phyloP scores from a whole-genome alignment of 192 early-diverging fungal species.

The Haplosporangium gracile region DNA sequence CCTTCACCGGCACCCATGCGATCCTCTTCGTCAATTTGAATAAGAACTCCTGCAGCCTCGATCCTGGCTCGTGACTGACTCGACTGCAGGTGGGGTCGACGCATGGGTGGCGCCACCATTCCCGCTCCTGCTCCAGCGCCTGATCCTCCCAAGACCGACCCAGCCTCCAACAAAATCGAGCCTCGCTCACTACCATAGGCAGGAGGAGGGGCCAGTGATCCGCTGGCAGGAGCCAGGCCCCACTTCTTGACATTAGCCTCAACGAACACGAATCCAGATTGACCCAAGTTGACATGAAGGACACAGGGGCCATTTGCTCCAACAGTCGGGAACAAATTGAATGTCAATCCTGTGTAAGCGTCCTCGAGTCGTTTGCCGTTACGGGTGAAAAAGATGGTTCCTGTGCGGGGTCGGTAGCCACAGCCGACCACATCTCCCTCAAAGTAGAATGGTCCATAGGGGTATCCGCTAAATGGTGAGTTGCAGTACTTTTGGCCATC shows the following conservation, averaged over 20 bases:
- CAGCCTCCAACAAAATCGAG: conserved; percentile 70
- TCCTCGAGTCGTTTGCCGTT: conserved; percentile 80
- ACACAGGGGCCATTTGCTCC: conserved; percentile 70
- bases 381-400: conserved; percentile 81
- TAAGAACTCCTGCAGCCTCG: background rate
- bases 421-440: conserved; percentile 84
- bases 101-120: background rate
- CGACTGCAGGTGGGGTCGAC: conserved; percentile 27
- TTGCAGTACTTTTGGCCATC: conserved; percentile 76
- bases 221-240: conserved; percentile 81
- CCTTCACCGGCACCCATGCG: conserved; percentile 1
- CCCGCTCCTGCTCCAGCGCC: conserved; percentile 8
- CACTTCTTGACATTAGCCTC: conserved; percentile 90
- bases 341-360: conserved; percentile 74
- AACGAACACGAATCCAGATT: conserved; percentile 86
- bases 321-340: conserved; percentile 77
- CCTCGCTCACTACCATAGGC: conserved; percentile 81
- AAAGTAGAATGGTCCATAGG: conserved; percentile 74
- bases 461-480: conserved; percentile 73
- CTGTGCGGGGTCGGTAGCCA: conserved; percentile 82
- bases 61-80: conserved; percentile 9
- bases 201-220: conserved; percentile 78
- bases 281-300: conserved; percentile 81
- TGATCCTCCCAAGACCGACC: background rate
- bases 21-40: background rate